Conservation (phyloP, 1,139 yeast species). For the Geotrichum australiense region DNA sequence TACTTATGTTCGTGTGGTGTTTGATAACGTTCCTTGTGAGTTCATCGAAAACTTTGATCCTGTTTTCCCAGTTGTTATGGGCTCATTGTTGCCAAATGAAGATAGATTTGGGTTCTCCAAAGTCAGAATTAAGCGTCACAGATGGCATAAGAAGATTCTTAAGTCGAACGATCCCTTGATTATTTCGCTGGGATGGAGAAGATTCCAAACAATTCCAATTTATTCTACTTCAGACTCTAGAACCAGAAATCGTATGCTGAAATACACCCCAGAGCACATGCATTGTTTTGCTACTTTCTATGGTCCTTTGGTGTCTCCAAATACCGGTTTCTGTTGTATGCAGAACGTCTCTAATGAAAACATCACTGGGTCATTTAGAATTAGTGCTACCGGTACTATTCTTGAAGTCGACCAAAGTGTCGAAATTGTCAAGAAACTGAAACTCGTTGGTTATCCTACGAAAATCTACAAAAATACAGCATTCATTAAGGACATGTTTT, state of each 20-base stretch:
- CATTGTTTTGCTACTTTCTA: conserved; percentile 94
- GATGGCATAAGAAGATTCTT: conserved; percentile 97
- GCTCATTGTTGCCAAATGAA: conserved; percentile 86
- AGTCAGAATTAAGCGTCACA: conserved; percentile 91
- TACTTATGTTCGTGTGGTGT: conserved; percentile 83
- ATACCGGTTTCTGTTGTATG: conserved; percentile 94
- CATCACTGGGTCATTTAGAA: conserved; percentile 85
- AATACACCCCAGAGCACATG: conserved; percentile 97
- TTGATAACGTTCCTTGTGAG: conserved; percentile 82
- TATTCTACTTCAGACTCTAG: conserved; percentile 96
- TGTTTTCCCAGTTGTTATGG: conserved; percentile 73
- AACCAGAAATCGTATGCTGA: conserved; percentile 95
- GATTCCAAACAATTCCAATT: conserved; percentile 94
- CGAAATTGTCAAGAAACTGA: conserved; percentile 92
- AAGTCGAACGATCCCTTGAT: conserved; percentile 95
- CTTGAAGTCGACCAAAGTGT: conserved; percentile 84
- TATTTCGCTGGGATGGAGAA: conserved; percentile 93
- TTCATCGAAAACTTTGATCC: conserved; percentile 84
- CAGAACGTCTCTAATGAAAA: conserved; percentile 77
- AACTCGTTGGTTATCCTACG: conserved; percentile 90
- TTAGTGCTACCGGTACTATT: conserved; percentile 96
- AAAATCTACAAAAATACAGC: conserved; percentile 95
- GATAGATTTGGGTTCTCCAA: conserved; percentile 89
- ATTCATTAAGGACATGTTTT: conserved; percentile 93
- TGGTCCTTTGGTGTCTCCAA: conserved; percentile 96